phyloP scores from a whole-genome alignment of 1,284 basidiomycete genomes.

The Afroboletus lepidellus region DNA sequence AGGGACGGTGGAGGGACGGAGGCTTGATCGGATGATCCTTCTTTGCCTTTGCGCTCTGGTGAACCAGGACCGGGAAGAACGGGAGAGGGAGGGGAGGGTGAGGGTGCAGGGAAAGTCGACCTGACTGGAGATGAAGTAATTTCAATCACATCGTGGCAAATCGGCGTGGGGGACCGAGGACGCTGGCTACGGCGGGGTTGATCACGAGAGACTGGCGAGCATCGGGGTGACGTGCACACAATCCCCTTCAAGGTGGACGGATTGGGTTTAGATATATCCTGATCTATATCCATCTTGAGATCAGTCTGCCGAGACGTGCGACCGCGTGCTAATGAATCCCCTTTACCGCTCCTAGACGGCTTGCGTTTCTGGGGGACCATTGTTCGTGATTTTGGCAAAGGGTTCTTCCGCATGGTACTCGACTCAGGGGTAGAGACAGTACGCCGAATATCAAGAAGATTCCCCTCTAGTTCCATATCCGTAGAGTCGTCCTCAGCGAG shows the following conservation, averaged over 20 bases:
- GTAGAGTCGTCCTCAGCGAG: constrained; percentile 60
- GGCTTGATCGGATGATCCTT: constrained; percentile 1
- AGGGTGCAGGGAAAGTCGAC: constrained; percentile 15
- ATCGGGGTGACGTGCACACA: constrained; percentile 1
- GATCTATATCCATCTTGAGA: constrained; percentile 54
- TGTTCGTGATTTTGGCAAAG: constrained; percentile 39
- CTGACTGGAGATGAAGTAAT: constrained; percentile 28
- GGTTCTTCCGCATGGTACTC: constrained; percentile 31
- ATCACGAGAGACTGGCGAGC: constrained; percentile 22
- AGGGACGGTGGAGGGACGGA: background rate
- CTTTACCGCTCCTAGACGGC: constrained; percentile 35
- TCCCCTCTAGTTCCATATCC: constrained; percentile 58
- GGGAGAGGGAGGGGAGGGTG: background rate
- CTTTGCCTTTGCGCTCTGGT: constrained; percentile 14
- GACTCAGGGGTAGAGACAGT: constrained; percentile 45
- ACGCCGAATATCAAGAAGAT: constrained; percentile 46
- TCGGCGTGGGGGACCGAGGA: constrained; percentile 12
- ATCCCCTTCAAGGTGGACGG: constrained; percentile 4
- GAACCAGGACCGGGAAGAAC: background rate
- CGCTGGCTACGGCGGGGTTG: constrained; percentile 15
- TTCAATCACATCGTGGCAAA: constrained; percentile 31
- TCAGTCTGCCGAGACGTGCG: constrained; percentile 43
- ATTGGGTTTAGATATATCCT: constrained; percentile 17
- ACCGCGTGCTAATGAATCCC: constrained; percentile 33
- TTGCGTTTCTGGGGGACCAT: constrained; percentile 22